Conservation (phyloP, 805 yeast genomes). For the Metschnikowia orientalis region DNA sequence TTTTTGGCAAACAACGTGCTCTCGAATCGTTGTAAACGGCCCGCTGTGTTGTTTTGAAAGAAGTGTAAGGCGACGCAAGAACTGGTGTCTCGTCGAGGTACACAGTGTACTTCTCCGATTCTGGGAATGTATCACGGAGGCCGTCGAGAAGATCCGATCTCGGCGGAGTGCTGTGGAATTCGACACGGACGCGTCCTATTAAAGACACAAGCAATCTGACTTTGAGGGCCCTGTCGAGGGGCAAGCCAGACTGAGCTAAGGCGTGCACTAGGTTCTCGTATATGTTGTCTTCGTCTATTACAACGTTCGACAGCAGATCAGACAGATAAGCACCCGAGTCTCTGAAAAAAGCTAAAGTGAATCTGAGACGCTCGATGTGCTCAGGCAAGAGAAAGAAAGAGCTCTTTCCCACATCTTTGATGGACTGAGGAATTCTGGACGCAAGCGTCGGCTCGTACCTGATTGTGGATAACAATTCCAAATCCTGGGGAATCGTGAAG, state of each 20-base stretch:
- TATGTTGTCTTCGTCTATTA: constrained; percentile 35
- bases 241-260: constrained; percentile 20
- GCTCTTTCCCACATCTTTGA: constrained; percentile 20
- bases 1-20: constrained; percentile 38
- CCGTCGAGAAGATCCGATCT: constrained; percentile 31
- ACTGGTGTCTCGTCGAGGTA: constrained; percentile 54
- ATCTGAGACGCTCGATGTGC: constrained; percentile 58
- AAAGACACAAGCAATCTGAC: constrained; percentile 29
- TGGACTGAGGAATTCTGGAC: constrained; percentile 23
- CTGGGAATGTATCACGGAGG: constrained; percentile 15
- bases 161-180: constrained; percentile 26
- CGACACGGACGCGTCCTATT: constrained; percentile 29
- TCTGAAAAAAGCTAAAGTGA: constrained; percentile 50
- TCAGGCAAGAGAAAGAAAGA: constrained; percentile 60
- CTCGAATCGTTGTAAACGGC: constrained; percentile 61
- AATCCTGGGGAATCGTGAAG: constrained; percentile 7
- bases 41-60: constrained; percentile 81
- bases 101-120: constrained; percentile 47
- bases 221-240: constrained; percentile 27
- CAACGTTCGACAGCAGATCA: neutral
- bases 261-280: constrained; percentile 29
- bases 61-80: constrained; percentile 67
- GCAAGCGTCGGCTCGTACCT: constrained; percentile 66
- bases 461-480: constrained; percentile 64
- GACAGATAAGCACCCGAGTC: constrained; percentile 6